Evolutionary conservation across 306 rosid species (phyloP).

Genomic region (Inga oerstediana): DNA sequence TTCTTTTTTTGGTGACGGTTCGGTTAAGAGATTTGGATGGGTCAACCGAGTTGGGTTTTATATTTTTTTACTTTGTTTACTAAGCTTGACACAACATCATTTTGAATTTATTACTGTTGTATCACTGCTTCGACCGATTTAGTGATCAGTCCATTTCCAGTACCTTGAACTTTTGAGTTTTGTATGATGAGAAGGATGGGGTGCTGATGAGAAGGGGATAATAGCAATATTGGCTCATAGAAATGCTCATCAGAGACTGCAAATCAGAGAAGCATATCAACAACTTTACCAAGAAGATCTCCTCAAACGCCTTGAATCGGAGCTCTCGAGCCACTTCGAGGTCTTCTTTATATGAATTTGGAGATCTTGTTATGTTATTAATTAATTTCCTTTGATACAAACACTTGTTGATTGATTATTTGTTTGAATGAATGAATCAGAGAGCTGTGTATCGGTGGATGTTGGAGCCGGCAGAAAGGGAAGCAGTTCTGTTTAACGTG

Average conservation of each 20-base stretch:
- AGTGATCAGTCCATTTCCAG: not conserved
- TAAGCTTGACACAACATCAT: not conserved
- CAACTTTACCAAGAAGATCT: conserved; percentile 73
- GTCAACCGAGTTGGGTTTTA: not conserved
- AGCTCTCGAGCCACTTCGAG: conserved; percentile 83
- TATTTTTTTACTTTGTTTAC: too few relatives aligned
- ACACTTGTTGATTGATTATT: not conserved
- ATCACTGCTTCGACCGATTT: not conserved
- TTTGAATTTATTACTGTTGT: not conserved
- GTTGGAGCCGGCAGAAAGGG: conserved; percentile 62
- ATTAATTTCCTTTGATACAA: not conserved
- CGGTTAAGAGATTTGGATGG: not conserved
- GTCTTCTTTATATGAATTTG: conserved; percentile 28
- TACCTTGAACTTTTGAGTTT: not conserved
- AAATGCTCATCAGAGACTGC: conserved; percentile 64
- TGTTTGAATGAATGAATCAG: conserved; percentile 12
- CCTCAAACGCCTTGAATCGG: conserved; percentile 86
- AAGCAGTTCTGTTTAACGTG: conserved; percentile 57
- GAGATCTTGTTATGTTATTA: not conserved
- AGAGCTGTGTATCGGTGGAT: conserved; percentile 70
- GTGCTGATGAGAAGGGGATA: conserved; percentile 73
- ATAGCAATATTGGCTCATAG: conserved; percentile 67
- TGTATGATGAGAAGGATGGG: conserved; percentile 63
- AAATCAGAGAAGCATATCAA: conserved; percentile 72
- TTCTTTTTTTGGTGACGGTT: too few relatives aligned